phyloP scores from a whole-genome alignment of 805 yeast genomes.

The Tetrapisispora arboricola region DNA sequence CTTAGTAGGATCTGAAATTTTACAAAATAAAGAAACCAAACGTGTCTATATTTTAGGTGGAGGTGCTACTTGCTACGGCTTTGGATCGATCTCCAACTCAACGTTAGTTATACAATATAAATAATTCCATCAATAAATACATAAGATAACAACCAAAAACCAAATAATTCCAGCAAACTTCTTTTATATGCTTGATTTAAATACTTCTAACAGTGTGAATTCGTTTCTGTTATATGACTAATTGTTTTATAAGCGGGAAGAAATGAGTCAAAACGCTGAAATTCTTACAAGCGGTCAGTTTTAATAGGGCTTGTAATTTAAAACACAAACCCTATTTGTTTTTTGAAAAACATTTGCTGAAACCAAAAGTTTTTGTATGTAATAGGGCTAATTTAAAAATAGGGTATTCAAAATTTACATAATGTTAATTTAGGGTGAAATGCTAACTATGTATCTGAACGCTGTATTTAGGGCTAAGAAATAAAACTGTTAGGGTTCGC shows the following conservation, averaged over 20 bases:
- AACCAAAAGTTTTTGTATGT: no score
- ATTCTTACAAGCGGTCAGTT: no score
- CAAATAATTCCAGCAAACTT: no score
- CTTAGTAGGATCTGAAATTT: constrained; percentile 44
- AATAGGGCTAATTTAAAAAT: no score
- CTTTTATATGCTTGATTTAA: no score
- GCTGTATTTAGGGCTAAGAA: no score
- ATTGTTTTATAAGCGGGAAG: no score
- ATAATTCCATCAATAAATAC: no score
- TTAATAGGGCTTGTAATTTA: neutral
- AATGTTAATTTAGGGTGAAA: no score
- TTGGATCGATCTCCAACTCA: constrained; percentile 49
- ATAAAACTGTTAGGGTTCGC: neutral
- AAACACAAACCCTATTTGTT: neutral
- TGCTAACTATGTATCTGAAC: no score
- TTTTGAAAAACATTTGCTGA: no score
- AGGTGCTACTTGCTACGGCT: constrained; percentile 76
- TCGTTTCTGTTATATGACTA: neutral
- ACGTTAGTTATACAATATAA: neutral
- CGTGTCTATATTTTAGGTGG: constrained; percentile 40
- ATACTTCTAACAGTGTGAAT: no score
- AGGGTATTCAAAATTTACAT: neutral
- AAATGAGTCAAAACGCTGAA: neutral
- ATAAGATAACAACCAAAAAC: neutral
- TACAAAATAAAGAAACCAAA: constrained; percentile 18